Percentiles rank a stretch among this genome's conserved stretches.
Evolutionary conservation across 1,284 basidiomycete species (phyloP).

Genomic region (Salmacisia buchloeana): DNA sequence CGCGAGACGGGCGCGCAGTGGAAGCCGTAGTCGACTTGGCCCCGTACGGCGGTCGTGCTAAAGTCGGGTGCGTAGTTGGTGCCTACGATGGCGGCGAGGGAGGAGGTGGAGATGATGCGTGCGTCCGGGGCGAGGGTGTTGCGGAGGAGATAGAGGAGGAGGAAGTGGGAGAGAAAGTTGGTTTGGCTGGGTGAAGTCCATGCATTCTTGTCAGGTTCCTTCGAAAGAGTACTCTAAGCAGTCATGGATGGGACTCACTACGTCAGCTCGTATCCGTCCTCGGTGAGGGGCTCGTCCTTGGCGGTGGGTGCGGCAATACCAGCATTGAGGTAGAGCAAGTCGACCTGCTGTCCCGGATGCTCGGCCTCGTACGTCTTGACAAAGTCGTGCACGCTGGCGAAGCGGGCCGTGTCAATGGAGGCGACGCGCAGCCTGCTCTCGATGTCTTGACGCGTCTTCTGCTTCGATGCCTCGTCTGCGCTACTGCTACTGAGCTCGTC

Average conservation of each 20-base stretch:
- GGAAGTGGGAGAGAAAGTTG: constrained; percentile 4
- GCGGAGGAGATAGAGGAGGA: background rate
- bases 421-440: constrained; percentile 1
- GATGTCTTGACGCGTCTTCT: background rate
- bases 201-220: background rate
- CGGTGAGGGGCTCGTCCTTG: background rate
- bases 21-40: background rate
- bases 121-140: background rate
- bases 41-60: background rate
- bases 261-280: background rate
- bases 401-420: background rate
- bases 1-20: background rate
- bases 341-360: background rate
- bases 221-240: background rate
- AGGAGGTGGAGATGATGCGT: background rate
- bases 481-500: no score
- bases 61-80: background rate
- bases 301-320: background rate
- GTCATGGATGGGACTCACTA: background rate
- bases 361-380: background rate
- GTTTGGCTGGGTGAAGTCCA: background rate
- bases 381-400: background rate
- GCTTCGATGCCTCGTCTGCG: no score
- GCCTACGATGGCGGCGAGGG: background rate
- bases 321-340: background rate